Evolutionary conservation across 176 grass and related monocot species (phyloP), one percentile per base, ranked within the genome.

Genomic region (Rhynchospora tenuis): DNA sequence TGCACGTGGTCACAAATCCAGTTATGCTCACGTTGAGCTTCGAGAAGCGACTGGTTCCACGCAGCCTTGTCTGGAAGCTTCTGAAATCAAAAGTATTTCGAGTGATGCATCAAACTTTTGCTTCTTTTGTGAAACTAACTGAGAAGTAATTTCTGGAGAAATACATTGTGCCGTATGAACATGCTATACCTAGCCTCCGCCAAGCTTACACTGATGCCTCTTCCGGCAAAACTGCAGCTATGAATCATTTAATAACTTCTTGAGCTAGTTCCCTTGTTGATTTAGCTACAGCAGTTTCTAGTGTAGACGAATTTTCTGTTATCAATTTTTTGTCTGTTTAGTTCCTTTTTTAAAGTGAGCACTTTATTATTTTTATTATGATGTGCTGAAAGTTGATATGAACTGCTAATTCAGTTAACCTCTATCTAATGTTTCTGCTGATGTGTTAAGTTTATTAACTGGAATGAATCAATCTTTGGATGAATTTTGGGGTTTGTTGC

Each of bases 1-100:
- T 15, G 19, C 6, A 45, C 63, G 17, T 93, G 54, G 73, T 85
- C 9, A 28, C 0, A 11, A 59, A 59, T 20, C 89, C 91, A 26
- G 24, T 27, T 26, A 5, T 97, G 43, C 64, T 97, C 23, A 66
- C 52, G 1, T 72, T 59, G 38, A 91, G 89, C 71, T 79, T 97
- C 59, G 54, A 85, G 71, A 90, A 90, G 78, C 83, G 91, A 84
- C 65, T 91, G 59, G 57, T 84, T 0, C 94, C 88, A 13, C 87
- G 89, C 19, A 75, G 59, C 80, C 70, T 51, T 17, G 87, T 52
- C 16, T 13, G 74, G 6, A 79, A 90, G 27, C 33, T 57, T 7
- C 9, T 97, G 50, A 73, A 46, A 56, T 87, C 79, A 12, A 92
- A 62, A 68, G 82, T 86, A 0, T 23, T 91, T 13, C 84, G 64